A percentile compares a stretch with the other conserved stretches of the same genome.
These are phyloP conservation scores for Zopfochytrium polystomum DNA, from an alignment of 371 early-diverging fungal species.

Conservation along the genomic window DNA sequence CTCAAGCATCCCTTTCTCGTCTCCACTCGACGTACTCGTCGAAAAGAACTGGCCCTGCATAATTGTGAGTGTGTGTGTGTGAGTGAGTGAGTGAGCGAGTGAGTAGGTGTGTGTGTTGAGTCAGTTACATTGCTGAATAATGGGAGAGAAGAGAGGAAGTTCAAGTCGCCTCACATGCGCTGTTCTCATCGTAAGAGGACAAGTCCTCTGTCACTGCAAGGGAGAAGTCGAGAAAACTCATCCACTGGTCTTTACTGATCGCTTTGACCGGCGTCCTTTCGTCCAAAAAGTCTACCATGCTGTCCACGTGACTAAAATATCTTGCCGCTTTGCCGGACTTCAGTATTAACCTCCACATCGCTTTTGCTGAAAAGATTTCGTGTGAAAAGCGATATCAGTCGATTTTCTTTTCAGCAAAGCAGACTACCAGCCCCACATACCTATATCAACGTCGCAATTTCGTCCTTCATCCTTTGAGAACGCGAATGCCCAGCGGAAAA, in stretches of 20 bases:
- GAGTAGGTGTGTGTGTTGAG: too few species aligned
- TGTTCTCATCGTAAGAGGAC: slow-evolving; percentile 61
- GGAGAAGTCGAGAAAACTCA: slow-evolving; percentile 65
- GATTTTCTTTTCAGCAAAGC: not conserved
- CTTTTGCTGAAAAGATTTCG: slow-evolving; percentile 39
- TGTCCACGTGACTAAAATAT: slow-evolving; percentile 53
- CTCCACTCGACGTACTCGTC: too few species aligned
- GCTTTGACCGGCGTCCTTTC: slow-evolving; percentile 54
- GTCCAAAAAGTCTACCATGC: slow-evolving; percentile 49
- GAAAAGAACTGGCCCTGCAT: too few species aligned
- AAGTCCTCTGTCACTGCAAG: slow-evolving; percentile 51
- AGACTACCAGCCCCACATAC: not conserved
- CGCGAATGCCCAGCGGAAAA: slow-evolving; percentile 66
- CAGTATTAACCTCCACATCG: slow-evolving; percentile 57
- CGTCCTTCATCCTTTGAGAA: slow-evolving; percentile 67
- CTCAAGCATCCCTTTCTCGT: too few species aligned
- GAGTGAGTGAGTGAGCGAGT: too few species aligned
- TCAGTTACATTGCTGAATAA: too few species aligned
- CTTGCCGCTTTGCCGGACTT: slow-evolving; percentile 42
- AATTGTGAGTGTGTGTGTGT: too few species aligned
- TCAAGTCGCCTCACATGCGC: too few species aligned
- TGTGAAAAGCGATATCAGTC: not conserved
- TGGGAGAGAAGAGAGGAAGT: too few species aligned
- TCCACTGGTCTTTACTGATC: slow-evolving; percentile 73
- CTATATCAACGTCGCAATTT: slow-evolving; percentile 64